phyloP scores from a whole-genome alignment of 1,284 basidiomycete genomes.

The Schizopora paradoxa region DNA sequence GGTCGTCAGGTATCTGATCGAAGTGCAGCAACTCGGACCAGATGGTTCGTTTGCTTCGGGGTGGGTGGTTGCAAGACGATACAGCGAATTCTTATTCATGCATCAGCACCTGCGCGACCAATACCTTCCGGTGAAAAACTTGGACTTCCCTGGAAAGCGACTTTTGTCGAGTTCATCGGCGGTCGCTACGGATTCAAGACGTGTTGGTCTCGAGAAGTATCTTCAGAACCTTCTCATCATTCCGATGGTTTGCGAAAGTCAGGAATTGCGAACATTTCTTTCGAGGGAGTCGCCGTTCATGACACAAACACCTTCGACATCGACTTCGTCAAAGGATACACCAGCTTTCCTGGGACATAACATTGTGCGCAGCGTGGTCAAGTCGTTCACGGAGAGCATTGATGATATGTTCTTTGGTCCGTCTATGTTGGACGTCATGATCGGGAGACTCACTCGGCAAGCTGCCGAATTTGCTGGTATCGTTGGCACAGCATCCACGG shows the following conservation, averaged over 20 bases:
- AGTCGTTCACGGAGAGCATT: constrained; percentile 84
- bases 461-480: constrained; percentile 84
- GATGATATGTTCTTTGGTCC: constrained; percentile 92
- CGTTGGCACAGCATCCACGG: constrained; percentile 71
- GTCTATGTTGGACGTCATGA: constrained; percentile 92
- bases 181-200: constrained; percentile 78
- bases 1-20: constrained; percentile 89
- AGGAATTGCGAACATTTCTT: constrained; percentile 81
- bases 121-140: constrained; percentile 55
- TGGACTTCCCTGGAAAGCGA: constrained; percentile 91
- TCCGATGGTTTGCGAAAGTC: constrained; percentile 74
- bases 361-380: constrained; percentile 80
- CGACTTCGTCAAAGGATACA: constrained; percentile 33
- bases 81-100: constrained; percentile 91
- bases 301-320: constrained; percentile 41
- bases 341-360: constrained; percentile 60
- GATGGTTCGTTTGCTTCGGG: constrained; percentile 75
- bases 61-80: constrained; percentile 89
- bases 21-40: constrained; percentile 78
- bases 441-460: constrained; percentile 81
- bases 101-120: constrained; percentile 80
- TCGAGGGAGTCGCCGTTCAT: constrained; percentile 81
- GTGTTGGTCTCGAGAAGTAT: constrained; percentile 80
- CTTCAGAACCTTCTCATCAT: constrained; percentile 75
- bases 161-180: constrained; percentile 79